Evolutionary conservation across 441 rosid species (phyloP), one percentile per base, ranked within the genome.

Genomic region (Isatis lusitanica): DNA sequence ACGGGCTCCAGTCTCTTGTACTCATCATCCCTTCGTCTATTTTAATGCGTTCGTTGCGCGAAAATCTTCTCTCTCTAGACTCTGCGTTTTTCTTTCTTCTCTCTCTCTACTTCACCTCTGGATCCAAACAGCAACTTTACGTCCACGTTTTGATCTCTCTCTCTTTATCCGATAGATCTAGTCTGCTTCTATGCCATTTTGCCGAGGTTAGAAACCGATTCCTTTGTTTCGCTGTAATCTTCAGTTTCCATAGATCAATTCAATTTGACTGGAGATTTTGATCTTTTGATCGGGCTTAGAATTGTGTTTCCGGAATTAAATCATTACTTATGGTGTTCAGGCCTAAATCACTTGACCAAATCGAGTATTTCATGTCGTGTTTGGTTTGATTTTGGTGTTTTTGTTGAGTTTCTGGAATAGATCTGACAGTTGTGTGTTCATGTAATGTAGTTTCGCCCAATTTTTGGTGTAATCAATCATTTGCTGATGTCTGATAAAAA

Each of bases 121-220:
- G 84, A 85, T 85, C 86, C 82, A 72, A 74, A 66, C 73, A 43
- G 39, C 61, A 48, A 33, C 63, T 18, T 59, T 40, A 30, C 26
- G 52, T 56, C 35, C 26, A 63, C 47, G 70, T 26, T 53, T 53
- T 1, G 38, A 1, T 13, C 46, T 40, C 8, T 42, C 65, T 67
- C 17, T 21, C 12, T 15, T 40, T 56, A 31, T 70, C 57, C 7
- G 17, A 58, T 43, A 6, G 33, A 6, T 2, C 31, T 44, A 47
- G 40, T 13, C 57, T 13, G 39, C 74, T 48, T 76, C 68, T 71
- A 69, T 68, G 75, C 76, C 56, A 58, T 73, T 53, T 61, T 61
- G 63, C 52, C 40, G 52, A 84, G 88, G 90, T 87, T 70, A 24
- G 81, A 38, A 74, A 80, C 70, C 61, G 8, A 26, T 66, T 62